Base-by-base conservation (phyloP, 768 basidiomycete genomes). In the Daedaleopsis nitida region DNA sequence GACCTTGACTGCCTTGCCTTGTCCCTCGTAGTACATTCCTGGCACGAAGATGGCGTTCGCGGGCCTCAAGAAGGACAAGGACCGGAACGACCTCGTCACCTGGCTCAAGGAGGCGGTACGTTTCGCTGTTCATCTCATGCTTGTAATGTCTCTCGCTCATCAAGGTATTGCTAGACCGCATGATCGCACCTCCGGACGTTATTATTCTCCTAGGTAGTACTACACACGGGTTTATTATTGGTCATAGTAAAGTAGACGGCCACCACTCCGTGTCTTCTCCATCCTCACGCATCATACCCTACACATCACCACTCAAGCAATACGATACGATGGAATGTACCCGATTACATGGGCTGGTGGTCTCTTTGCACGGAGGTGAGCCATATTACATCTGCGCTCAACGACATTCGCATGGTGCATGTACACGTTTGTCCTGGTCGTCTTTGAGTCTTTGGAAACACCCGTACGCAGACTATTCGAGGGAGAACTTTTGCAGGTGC, bases 31-130 rank as follows among this genome's bases (percentile, higher is more conserved):
- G 91, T 95, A 94, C 80, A 96, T 96, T 66, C 93, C 93, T 42
- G 95, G 96, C 51, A 97, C 96, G 53, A 97, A 96, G 82, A 98
- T 98, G 96, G 96, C 95, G 59, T 98, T 97, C 69, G 94, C 95
- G 66, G 96, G 96, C 70, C 79, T 98, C 74, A 98, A 98, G 89
- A 98, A 98, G 86, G 93, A 93, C 11, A 94, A 95, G 84, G 96
- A 98, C 76, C 88, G 96, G 79, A 91, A 87, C 74, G 96, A 98
- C 79, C 87, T 98, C 70, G 84, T 98, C 71, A 86, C 94, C 60
- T 86, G 81, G 74, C 81, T 96, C 69, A 91, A 91, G 81, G 84
- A 87, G 54, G 72, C 84, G 57, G 91, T 92, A 71, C 64, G 89
- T 80, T 5, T 12, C 5, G 52, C 42, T 38, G 17, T 53, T 32